Evolutionary conservation across 306 rosid genomes (phyloP), one percentile per base, ranked within the genome.

Genomic region (Lathyrus oleraceus): DNA sequence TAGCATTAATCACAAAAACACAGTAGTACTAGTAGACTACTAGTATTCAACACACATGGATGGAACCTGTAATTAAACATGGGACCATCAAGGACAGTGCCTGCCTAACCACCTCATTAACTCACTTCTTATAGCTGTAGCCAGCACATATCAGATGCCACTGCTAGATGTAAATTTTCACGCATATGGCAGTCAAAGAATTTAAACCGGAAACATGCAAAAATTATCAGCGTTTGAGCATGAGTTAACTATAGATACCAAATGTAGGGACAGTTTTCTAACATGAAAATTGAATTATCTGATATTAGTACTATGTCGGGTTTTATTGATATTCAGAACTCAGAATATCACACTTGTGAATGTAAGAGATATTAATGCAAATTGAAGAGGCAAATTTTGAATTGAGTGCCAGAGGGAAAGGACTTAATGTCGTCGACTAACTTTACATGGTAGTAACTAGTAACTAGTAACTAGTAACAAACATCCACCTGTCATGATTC

Each of bases 31-130:
- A 59, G 8, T 21, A 63, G 23, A 43, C 67, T 25, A 54, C 19
- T 25, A 74, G 48, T 42, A 17, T 43, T 17, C 16, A 36, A 52
- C 74, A 62, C 12, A 49, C 65, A 21, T 35, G 47, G 66, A 61
- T 71, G 78, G 42, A 77, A 23, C 42, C 57, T 47, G 61, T 67
- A 67, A 40, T 72, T 78, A 70, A 78, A 62, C 40, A 21, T 62
- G 70, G 83, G 69, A 40, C 85, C 88, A 58, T 11, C 27, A 45
- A 49, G 12, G 80, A 79, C 71, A 67, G 43, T 27, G 28, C 64
- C 78, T 69, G 0, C 70, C 76, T 16, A 84, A 72, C 84, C 0
- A 76, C 70, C 82, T 45, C 79, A 70, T 81, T 78, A 64, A 84
- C 69, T 81, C 70, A 19, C 14, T 53, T 73, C 45, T 14, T 0